Conservation (phyloP, 345 rosid genomes). For the Acer yangbiense region DNA sequence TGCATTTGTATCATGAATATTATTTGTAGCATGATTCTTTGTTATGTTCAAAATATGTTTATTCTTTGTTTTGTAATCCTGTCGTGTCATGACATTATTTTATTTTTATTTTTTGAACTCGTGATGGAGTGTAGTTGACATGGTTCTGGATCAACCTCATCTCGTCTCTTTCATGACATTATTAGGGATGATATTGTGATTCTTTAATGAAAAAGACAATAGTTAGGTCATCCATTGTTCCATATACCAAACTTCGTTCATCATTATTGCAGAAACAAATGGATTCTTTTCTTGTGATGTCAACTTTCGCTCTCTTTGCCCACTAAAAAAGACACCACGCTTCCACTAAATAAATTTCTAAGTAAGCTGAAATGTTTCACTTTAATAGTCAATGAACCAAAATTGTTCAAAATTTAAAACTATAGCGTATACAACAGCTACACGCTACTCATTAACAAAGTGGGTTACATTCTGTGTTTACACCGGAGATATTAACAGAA, state of each 20-base stretch:
- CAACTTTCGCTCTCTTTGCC: not conserved
- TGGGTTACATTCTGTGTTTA: not conserved
- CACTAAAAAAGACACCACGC: no score
- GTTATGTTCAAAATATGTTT: not conserved
- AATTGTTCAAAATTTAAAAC: not conserved
- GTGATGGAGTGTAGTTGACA: no score
- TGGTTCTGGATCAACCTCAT: no score
- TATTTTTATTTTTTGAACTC: no score
- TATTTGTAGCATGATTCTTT: not conserved
- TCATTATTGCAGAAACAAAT: no score
- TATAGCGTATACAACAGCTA: no score
- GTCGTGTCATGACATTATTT: no score
- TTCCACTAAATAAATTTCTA: no score
- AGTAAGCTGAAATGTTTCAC: no score
- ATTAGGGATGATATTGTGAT: not conserved
- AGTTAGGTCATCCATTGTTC: not conserved
- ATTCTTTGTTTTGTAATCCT: not conserved
- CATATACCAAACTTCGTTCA: not conserved
- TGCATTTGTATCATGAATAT: not conserved
- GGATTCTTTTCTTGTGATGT: constrained; percentile 7
- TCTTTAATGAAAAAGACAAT: not conserved
- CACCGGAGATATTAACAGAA: not conserved
- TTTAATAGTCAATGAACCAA: not conserved
- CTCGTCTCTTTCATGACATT: not conserved
- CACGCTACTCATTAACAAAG: not conserved